Evolutionary conservation across 208 protist genomes (phyloP), one percentile per base, ranked within the genome.

Genomic region (Crithidia brevicula): DNA sequence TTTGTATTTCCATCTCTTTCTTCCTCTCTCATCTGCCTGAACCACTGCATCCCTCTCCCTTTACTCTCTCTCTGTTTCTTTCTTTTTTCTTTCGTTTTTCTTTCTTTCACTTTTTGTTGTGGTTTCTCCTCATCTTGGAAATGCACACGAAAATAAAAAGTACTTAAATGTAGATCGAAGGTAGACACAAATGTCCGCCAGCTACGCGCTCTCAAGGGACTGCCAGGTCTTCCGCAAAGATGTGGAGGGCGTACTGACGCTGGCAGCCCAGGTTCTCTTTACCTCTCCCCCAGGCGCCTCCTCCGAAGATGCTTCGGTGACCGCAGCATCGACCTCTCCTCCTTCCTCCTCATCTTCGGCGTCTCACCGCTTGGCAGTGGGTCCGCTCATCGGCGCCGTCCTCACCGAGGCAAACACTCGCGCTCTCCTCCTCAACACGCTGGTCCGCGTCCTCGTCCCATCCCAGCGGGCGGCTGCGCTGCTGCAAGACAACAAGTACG

Each of bases 131-230:
- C n/a, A n/a, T n/a, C n/a, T n/a, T n/a, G n/a, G n/a, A n/a, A n/a
- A n/a, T n/a, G n/a, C n/a, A n/a, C n/a, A n/a, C n/a, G n/a, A n/a
- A n/a, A n/a, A n/a, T n/a, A n/a, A n/a, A n/a, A n/a, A n/a, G n/a
- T n/a, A n/a, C n/a, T n/a, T n/a, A n/a, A n/a, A n/a, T n/a, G n/a
- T n/a, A n/a, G n/a, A n/a, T n/a, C n/a, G n/a, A n/a, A n/a, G n/a
- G n/a, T n/a, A n/a, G n/a, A n/a, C n/a, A n/a, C n/a, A n/a, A n/a
- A 93, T 93, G 88, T 45, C 83, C 3, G 81, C 72, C 11, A 75
- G 83, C 61, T 94, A 76, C 50, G 50, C 74, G 0, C 50, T 83
- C 18, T 80, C 85, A 4, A 58, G 60, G 31, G 74, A 81, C 31
- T 94, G 85, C 56, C 89, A 94, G 60, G 57, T 94, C 28, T 56